Conservation (phyloP, 2,329 filamentous ascomycete species). For the Pestalotiopsis sp. region DNA sequence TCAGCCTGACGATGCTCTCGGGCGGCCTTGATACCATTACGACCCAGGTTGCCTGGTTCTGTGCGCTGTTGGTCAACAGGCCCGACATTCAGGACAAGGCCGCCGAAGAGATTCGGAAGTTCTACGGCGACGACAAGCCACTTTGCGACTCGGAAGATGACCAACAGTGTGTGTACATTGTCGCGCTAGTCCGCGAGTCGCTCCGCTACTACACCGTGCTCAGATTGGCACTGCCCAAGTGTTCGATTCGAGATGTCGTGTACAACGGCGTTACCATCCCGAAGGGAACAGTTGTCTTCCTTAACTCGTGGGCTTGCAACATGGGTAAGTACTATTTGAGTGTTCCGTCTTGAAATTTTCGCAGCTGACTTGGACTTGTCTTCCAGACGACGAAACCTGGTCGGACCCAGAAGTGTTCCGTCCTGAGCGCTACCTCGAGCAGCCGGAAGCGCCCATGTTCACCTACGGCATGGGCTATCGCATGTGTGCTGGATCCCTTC, state of each 20-base stretch:
- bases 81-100: slow-evolving; percentile 72
- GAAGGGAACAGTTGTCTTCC: slow-evolving; percentile 64
- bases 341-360: background rate
- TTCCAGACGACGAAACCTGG: slow-evolving; percentile 46
- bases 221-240: slow-evolving; percentile 63
- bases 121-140: slow-evolving; percentile 49
- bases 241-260: slow-evolving; percentile 60
- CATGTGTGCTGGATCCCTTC: slow-evolving; percentile 67
- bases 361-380: background rate
- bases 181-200: slow-evolving; percentile 64
- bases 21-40: slow-evolving; percentile 83
- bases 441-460: slow-evolving; percentile 66
- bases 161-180: slow-evolving; percentile 65
- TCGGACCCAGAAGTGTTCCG: slow-evolving; percentile 60
- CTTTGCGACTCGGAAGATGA: slow-evolving; percentile 70
- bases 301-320: slow-evolving; percentile 72
- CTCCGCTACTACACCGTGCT: slow-evolving; percentile 66
- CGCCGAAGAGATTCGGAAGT: slow-evolving; percentile 62
- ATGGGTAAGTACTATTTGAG: slow-evolving; percentile 51
- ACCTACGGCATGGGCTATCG: slow-evolving; percentile 69
- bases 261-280: slow-evolving; percentile 63
- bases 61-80: slow-evolving; percentile 72
- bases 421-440: slow-evolving; percentile 65
- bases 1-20: slow-evolving; percentile 81
- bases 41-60: slow-evolving; percentile 77